Conservation (phyloP, 495 filamentous ascomycete genomes). For the Aspergillus homomorphus region DNA sequence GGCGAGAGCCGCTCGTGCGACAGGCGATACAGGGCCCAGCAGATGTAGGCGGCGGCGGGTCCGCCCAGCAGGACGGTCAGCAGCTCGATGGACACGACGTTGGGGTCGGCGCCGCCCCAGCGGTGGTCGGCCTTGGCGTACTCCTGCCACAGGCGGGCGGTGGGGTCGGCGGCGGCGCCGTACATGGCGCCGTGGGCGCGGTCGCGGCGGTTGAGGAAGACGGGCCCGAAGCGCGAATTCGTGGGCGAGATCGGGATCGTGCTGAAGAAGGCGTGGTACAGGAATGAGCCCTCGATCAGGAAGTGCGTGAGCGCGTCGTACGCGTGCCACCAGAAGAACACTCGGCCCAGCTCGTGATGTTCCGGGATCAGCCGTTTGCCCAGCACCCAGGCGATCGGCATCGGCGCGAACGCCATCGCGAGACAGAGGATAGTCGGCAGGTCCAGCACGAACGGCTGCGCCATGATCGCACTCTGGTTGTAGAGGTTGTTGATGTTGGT, state of each 20-base stretch:
- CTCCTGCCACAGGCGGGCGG: slow-evolving; percentile 80
- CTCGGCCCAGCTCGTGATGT: slow-evolving; percentile 50
- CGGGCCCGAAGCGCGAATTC: slow-evolving; percentile 36
- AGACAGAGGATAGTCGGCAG: slow-evolving; percentile 51
- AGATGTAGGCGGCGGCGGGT: slow-evolving; percentile 67
- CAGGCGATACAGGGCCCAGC: slow-evolving; percentile 54
- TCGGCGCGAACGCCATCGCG: slow-evolving; percentile 49
- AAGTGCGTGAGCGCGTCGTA: slow-evolving; percentile 90
- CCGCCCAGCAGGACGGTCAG: slow-evolving; percentile 79
- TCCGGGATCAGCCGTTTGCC: slow-evolving; percentile 31
- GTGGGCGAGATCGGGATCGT: slow-evolving; percentile 47
- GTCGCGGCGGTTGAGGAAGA: slow-evolving; percentile 51
- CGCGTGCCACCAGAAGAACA: slow-evolving; percentile 91
- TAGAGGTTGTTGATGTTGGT: neutral
- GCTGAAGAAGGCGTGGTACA: slow-evolving; percentile 89
- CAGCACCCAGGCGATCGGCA: slow-evolving; percentile 50
- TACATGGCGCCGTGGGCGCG: slow-evolving; percentile 72
- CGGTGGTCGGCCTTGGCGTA: slow-evolving; percentile 84
- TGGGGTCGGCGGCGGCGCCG: slow-evolving; percentile 49
- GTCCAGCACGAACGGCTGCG: slow-evolving; percentile 40
- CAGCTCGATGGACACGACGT: slow-evolving; percentile 77
- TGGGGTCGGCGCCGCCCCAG: slow-evolving; percentile 77
- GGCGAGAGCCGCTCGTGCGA: slow-evolving; percentile 24
- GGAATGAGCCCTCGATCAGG: slow-evolving; percentile 82
- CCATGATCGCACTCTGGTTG: neutral